Evolutionary conservation across 495 filamentous ascomycete species (phyloP).

Genomic region (Penicillium herquei): DNA sequence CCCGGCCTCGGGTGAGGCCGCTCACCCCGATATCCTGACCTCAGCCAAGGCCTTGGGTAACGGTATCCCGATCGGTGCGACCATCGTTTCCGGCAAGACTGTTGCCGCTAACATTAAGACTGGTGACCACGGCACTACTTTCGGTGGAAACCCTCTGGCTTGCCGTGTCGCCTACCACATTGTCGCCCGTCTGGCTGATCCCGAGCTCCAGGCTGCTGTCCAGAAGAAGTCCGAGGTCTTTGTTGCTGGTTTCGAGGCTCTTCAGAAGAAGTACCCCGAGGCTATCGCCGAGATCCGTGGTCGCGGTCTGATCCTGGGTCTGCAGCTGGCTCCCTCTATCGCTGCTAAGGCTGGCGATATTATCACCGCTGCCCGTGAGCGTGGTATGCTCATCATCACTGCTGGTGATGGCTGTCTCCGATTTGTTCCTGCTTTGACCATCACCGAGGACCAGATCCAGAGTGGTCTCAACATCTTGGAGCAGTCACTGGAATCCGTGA

Average conservation of each 20-base stretch:
- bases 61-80: conserved; percentile 91
- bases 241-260: conserved; percentile 55
- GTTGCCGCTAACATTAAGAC: conserved; percentile 83
- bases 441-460: conserved; percentile 73
- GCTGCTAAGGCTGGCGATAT: conserved; percentile 55
- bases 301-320: conserved; percentile 76
- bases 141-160: conserved; percentile 91
- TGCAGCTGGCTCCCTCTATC: conserved; percentile 74
- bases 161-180: conserved; percentile 82
- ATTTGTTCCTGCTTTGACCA: conserved; percentile 79
- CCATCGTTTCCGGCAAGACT: conserved; percentile 68
- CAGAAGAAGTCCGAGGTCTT: conserved; percentile 65
- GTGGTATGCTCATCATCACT: conserved; percentile 87
- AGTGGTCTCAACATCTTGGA: conserved; percentile 73
- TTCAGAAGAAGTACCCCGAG: conserved; percentile 67
- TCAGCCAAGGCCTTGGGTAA: conserved; percentile 96
- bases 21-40: conserved; percentile 92
- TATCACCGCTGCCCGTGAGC: conserved; percentile 80
- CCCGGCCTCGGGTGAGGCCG: conserved; percentile 49
- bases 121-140: conserved; percentile 96
- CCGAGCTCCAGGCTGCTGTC: conserved; percentile 63
- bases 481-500: conserved; percentile 64
- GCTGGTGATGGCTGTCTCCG: conserved; percentile 85
- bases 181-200: conserved; percentile 66
- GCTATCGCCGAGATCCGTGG: conserved; percentile 78